Evolutionary conservation across 257 asterid genomes (phyloP).

Genomic region (Capsicum chinense): DNA sequence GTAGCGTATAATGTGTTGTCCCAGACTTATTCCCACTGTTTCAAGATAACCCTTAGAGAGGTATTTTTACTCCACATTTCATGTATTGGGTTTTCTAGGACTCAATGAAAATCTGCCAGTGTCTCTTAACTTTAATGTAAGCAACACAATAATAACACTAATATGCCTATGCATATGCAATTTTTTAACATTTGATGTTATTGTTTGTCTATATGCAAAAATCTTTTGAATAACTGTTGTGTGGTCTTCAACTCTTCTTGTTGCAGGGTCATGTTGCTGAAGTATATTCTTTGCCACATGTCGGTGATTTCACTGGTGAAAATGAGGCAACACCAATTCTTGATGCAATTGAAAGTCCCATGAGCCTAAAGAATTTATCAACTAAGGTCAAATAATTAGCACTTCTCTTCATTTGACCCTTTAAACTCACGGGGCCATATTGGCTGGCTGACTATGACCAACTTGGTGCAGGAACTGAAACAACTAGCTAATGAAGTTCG

Average conservation of each 20-base stretch:
- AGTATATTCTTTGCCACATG: slow-evolving; percentile 46
- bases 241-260: slow-evolving; percentile 32
- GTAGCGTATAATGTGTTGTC: background rate
- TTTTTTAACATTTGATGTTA: background rate
- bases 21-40: background rate
- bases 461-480: slow-evolving; percentile 70
- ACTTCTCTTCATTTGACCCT: slow-evolving; percentile 28
- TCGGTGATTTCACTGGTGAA: slow-evolving; percentile 46
- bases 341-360: slow-evolving; percentile 74
- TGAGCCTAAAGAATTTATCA: slow-evolving; percentile 69
- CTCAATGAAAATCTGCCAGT: background rate
- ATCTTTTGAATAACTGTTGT: slow-evolving; percentile 24
- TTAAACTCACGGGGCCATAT: background rate
- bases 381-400: slow-evolving; percentile 54
- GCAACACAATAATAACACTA: background rate
- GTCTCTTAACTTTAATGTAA: background rate
- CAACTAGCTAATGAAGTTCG: slow-evolving; percentile 84
- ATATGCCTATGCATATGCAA: slow-evolving; percentile 1
- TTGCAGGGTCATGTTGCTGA: slow-evolving; percentile 51
- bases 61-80: background rate
- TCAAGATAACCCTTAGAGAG: background rate
- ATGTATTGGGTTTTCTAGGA: slow-evolving; percentile 16
- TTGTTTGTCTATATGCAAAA: background rate
- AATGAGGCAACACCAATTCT: slow-evolving; percentile 69
- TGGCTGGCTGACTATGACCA: slow-evolving; percentile 32